These are phyloP conservation scores for Extremus antarcticus DNA, from an alignment of 495 filamentous ascomycete species.

Conservation along the genomic window DNA sequence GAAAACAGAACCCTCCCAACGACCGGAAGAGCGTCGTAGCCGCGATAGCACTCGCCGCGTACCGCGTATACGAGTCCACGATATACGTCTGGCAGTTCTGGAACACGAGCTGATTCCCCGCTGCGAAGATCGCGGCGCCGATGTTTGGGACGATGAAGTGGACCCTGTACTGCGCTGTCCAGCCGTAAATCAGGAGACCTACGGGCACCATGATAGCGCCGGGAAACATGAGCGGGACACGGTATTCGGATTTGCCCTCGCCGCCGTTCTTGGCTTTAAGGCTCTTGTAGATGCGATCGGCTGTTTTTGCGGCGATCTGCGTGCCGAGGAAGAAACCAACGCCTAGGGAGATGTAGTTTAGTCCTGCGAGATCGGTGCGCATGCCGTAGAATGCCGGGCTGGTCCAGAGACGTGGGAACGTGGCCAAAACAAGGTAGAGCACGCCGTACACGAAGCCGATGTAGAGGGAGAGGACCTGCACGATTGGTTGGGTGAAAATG, in stretches of 20 bases:
- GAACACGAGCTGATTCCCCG: constrained; percentile 51
- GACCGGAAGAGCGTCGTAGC: constrained; percentile 57
- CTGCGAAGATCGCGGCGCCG: constrained; percentile 47
- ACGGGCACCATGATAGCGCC: constrained; percentile 48
- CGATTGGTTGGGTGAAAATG: constrained; percentile 43
- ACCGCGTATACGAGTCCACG: constrained; percentile 67
- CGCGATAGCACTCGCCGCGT: constrained; percentile 60
- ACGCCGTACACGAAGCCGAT: constrained; percentile 63
- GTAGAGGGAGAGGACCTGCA: constrained; percentile 45
- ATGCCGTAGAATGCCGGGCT: constrained; percentile 43
- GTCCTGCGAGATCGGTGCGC: constrained; percentile 47
- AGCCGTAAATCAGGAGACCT: constrained; percentile 64
- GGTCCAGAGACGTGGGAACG: constrained; percentile 56
- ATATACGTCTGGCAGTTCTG: constrained; percentile 66
- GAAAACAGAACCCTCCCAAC: constrained; percentile 64
- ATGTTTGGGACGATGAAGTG: constrained; percentile 70
- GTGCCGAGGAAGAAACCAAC: constrained; percentile 57
- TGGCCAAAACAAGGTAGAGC: constrained; percentile 61
- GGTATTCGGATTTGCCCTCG: constrained; percentile 53
- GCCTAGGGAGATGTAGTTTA: constrained; percentile 63
- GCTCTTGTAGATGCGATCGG: constrained; percentile 52
- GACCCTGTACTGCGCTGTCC: constrained; percentile 48
- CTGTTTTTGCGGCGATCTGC: constrained; percentile 52
- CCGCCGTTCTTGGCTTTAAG: constrained; percentile 50
- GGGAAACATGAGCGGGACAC: constrained; percentile 52